Evolutionary conservation across 306 rosid genomes (phyloP).

Genomic region (Sophora flavescens): DNA sequence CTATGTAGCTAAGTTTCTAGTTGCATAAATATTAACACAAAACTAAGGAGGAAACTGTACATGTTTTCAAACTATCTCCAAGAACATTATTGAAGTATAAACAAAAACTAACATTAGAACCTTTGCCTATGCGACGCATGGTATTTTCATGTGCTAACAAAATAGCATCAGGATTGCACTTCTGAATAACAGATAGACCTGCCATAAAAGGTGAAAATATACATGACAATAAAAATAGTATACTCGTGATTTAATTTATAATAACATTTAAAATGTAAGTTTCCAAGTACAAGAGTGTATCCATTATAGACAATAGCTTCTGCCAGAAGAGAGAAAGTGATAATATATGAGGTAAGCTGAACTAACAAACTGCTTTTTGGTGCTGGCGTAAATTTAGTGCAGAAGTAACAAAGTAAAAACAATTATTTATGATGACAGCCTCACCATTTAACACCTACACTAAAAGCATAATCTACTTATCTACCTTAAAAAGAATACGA

Average conservation of each 20-base stretch:
- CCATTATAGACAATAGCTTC: constrained; percentile 32
- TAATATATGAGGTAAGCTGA: constrained; percentile 32
- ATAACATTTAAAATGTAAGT: constrained; percentile 9
- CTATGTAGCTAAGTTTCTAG: constrained; percentile 14
- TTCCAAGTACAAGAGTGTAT: constrained; percentile 14
- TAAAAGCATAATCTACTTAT: constrained; percentile 34
- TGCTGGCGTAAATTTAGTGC: constrained; percentile 6
- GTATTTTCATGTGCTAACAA: constrained; percentile 84
- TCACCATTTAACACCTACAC: constrained; percentile 28
- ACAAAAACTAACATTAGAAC: constrained; percentile 49
- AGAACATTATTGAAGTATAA: constrained; percentile 37
- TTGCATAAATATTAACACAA: constrained; percentile 4
- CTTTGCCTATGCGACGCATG: constrained; percentile 73
- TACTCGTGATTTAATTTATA: background rate
- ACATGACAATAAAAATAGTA: background rate
- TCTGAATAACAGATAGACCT: constrained; percentile 89
- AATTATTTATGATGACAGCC: constrained; percentile 33
- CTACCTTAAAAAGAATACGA: constrained; percentile 18
- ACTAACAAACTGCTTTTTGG: constrained; percentile 36
- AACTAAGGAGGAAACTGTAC: constrained; percentile 21
- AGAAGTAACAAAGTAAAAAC: constrained; percentile 26
- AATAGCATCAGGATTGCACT: constrained; percentile 79
- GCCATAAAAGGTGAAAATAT: constrained; percentile 44
- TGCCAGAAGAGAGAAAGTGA: constrained; percentile 21
- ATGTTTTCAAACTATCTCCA: constrained; percentile 5